Evolutionary conservation across 1,139 yeast genomes (phyloP), one percentile per base, ranked within the genome.

Genomic region (Suhomyces anneliseae): DNA sequence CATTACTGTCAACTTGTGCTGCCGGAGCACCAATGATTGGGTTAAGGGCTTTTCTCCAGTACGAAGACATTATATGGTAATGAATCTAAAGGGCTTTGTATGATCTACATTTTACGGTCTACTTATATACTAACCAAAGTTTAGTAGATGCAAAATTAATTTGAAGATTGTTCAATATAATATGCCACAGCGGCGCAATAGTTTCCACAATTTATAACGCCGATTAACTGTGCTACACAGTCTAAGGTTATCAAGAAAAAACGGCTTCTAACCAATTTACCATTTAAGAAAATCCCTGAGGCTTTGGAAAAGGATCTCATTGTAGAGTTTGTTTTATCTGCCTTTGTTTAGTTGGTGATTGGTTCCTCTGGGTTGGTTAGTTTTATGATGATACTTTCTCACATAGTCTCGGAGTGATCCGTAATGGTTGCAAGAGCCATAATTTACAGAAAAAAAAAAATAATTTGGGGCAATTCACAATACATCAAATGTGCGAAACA

Each of bases 11-110:
- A 2, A 40, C 36, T 8, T 37, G n/a, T 31, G 29, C 34, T 12
- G 39, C 29, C 7, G 40, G 10, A 8, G 31, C 45, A 8, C 48
- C 48, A n/a, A 45, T 15, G 31, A 45, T 8, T 7, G 48, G 45
- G 12, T 36, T 42, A 14, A 42, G 15, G 7, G 45, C 45, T 7
- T 40, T 12, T 36, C 43, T 45, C 9, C 39, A 26, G 33, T 33
- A 42, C 7, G 26, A 24, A 12, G 48, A 39, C 48, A 45, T 45
- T 24, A 19, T 9, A 29, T 29, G 32, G 32, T 11, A 29, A 7
- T 29, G 32, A 29, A 4, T 29, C 6, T 9, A 29, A 11, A 9
- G 32, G 4, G 9, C 32, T 11, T 29, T 29, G 3, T 29, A 29
- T 24, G n/a, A 29, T 31, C 14, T 31, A 34, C 34, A 40, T 40